Evolutionary conservation across 2,329 filamentous ascomycete genomes (phyloP).

Genomic region (Exserohilum turcica): DNA sequence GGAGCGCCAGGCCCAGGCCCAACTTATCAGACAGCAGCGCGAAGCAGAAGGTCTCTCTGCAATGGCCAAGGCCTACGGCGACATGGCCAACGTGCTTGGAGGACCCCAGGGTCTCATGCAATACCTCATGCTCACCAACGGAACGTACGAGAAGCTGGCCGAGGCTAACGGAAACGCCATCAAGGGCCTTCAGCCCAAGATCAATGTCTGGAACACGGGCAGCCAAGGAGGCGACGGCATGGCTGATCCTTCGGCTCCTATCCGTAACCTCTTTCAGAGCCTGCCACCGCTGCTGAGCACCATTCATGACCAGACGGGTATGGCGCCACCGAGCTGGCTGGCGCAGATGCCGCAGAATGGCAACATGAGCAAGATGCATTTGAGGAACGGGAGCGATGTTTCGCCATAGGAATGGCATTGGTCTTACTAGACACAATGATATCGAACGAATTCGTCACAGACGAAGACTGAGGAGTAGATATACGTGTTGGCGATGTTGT

Average conservation of each 20-base stretch:
- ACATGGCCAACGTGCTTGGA: slow-evolving; percentile 73
- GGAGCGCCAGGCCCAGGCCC: slow-evolving; percentile 64
- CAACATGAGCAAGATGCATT: slow-evolving; percentile 25
- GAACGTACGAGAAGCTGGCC: slow-evolving; percentile 77
- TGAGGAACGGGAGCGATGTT: slow-evolving; percentile 36
- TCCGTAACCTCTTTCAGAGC: slow-evolving; percentile 83
- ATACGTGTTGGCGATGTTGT: not conserved
- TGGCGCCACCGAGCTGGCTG: slow-evolving; percentile 76
- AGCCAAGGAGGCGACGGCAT: slow-evolving; percentile 49
- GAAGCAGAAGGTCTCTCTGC: slow-evolving; percentile 78
- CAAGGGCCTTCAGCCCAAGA: slow-evolving; percentile 81
- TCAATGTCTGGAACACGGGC: slow-evolving; percentile 87
- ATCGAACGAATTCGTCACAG: not conserved
- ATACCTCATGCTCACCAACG: slow-evolving; percentile 86
- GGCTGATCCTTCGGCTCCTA: slow-evolving; percentile 64
- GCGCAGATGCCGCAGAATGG: slow-evolving; percentile 56
- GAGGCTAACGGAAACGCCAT: slow-evolving; percentile 78
- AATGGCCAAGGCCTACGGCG: slow-evolving; percentile 80
- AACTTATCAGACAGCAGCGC: slow-evolving; percentile 65
- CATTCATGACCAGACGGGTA: slow-evolving; percentile 87
- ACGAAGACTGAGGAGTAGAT: not conserved
- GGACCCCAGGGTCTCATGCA: slow-evolving; percentile 79
- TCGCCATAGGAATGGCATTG: slow-evolving; percentile 9
- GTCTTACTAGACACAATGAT: not conserved
- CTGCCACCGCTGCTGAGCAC: slow-evolving; percentile 82